Percentiles rank a stretch among this genome's conserved stretches.
Conservation (phyloP, 495 filamentous ascomycete genomes). For the Amniculicola lignicola region DNA sequence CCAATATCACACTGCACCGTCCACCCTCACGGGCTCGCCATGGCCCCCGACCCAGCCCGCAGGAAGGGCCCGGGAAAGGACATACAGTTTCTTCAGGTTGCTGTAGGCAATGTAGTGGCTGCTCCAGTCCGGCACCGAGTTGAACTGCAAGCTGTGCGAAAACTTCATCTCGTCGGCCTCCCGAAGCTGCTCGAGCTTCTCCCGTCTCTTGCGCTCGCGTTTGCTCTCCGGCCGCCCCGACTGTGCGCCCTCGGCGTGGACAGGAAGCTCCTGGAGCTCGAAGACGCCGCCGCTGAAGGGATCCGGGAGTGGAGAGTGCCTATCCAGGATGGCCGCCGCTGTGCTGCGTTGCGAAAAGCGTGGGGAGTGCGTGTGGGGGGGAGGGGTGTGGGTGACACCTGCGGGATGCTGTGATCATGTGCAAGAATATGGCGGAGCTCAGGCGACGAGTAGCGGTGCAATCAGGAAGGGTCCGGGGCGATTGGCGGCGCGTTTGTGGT, state of each 20-base stretch:
- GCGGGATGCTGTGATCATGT: no score
- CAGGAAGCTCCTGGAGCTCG: conserved; percentile 29
- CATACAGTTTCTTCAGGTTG: conserved; percentile 97
- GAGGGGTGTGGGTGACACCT: no score
- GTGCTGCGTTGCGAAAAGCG: no score
- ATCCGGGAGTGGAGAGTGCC: background rate
- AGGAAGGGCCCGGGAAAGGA: conserved; percentile 25
- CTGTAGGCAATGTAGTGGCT: conserved; percentile 96
- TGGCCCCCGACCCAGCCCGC: no score
- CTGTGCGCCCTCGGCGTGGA: background rate
- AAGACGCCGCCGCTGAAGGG: conserved; percentile 11
- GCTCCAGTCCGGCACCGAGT: conserved; percentile 98
- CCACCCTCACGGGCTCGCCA: background rate
- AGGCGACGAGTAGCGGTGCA: no score
- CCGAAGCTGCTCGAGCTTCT: conserved; percentile 43
- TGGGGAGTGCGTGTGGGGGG: no score
- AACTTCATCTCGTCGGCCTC: conserved; percentile 94
- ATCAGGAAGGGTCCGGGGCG: no score
- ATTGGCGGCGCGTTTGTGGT: no score
- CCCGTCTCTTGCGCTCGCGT: conserved; percentile 32
- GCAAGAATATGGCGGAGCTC: no score
- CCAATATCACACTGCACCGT: background rate
- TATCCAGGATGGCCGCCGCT: conserved; percentile 4
- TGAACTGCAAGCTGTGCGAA: conserved; percentile 98
- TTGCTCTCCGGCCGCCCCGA: conserved; percentile 11